A percentile compares a stretch with the other conserved stretches of the same genome.
phyloP scores from a whole-genome alignment of 1,284 basidiomycete species.

The Leccinum solheimii region DNA sequence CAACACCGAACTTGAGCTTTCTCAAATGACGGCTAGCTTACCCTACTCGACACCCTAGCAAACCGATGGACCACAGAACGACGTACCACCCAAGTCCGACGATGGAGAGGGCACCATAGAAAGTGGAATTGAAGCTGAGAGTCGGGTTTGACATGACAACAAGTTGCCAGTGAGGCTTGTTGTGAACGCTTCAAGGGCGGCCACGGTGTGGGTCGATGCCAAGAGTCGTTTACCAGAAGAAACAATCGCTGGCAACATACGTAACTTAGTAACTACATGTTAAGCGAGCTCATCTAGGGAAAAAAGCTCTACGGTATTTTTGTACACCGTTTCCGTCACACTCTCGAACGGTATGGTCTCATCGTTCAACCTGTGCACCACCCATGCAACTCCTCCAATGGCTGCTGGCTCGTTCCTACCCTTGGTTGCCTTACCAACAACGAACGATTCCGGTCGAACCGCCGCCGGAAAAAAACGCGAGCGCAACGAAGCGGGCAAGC shows the following conservation, averaged over 20 bases:
- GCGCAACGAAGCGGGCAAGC: constrained; percentile 51
- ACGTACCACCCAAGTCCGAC: constrained; percentile 70
- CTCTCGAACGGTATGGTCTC: constrained; percentile 52
- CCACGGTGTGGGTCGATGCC: not conserved
- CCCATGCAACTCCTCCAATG: constrained; percentile 77
- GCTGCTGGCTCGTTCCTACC: constrained; percentile 81
- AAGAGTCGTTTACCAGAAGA: not conserved
- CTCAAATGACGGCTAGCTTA: constrained; percentile 44
- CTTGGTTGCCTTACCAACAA: constrained; percentile 67
- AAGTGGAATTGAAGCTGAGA: constrained; percentile 3
- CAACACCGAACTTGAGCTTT: constrained; percentile 10
- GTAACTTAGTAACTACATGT: constrained; percentile 14
- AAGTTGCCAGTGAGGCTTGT: not conserved
- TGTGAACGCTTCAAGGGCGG: not conserved
- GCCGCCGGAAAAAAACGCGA: constrained; percentile 54
- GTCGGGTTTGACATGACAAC: constrained; percentile 18
- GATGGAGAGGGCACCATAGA: constrained; percentile 37
- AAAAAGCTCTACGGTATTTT: constrained; percentile 70
- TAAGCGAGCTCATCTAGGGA: constrained; percentile 41
- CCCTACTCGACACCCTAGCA: constrained; percentile 80
- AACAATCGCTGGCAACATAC: not conserved
- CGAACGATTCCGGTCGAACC: constrained; percentile 70
- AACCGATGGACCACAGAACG: constrained; percentile 70
- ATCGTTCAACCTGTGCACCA: constrained; percentile 62
- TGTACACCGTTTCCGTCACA: constrained; percentile 61